Conservation (phyloP, 345 rosid species). For the Iberis pinnata region DNA sequence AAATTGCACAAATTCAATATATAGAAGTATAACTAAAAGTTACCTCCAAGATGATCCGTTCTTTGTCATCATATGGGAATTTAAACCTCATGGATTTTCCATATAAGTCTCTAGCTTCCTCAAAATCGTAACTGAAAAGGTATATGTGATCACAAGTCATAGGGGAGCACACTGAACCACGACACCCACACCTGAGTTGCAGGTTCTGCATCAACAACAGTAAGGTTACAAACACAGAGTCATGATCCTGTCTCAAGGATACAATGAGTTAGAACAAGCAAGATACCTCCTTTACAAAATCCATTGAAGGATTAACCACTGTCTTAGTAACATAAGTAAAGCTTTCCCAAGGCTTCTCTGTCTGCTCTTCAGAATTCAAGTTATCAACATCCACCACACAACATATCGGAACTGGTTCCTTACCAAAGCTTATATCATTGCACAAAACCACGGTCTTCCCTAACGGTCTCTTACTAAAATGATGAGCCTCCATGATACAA, state of each 20-base stretch:
- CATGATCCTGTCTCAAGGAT: conserved; percentile 1
- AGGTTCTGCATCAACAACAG: conserved; percentile 40
- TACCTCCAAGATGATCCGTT: conserved; percentile 85
- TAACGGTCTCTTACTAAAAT: conserved; percentile 41
- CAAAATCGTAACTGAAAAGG: conserved; percentile 83
- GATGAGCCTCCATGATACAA: conserved; percentile 53
- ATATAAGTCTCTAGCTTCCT: conserved; percentile 78
- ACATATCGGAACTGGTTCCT: conserved; percentile 58
- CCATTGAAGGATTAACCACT: conserved; percentile 43
- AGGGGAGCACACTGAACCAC: conserved; percentile 51
- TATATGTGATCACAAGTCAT: conserved; percentile 85
- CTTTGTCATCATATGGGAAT: conserved; percentile 77
- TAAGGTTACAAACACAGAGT: background rate
- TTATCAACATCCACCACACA: conserved; percentile 67
- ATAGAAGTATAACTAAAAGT: conserved; percentile 10
- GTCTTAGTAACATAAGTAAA: conserved; percentile 64
- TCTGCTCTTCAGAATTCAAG: conserved; percentile 32
- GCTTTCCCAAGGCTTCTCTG: conserved; percentile 65
- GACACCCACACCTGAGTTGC: conserved; percentile 71
- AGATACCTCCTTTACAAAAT: conserved; percentile 55
- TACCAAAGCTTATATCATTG: conserved; percentile 79
- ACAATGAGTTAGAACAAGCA: background rate
- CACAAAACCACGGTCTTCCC: conserved; percentile 51
- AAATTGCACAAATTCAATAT: background rate
- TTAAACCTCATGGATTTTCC: conserved; percentile 71